These are phyloP conservation scores for Trichosanthes cucumerina DNA, from an alignment of 306 rosid genomes.

Conservation along the genomic window DNA sequence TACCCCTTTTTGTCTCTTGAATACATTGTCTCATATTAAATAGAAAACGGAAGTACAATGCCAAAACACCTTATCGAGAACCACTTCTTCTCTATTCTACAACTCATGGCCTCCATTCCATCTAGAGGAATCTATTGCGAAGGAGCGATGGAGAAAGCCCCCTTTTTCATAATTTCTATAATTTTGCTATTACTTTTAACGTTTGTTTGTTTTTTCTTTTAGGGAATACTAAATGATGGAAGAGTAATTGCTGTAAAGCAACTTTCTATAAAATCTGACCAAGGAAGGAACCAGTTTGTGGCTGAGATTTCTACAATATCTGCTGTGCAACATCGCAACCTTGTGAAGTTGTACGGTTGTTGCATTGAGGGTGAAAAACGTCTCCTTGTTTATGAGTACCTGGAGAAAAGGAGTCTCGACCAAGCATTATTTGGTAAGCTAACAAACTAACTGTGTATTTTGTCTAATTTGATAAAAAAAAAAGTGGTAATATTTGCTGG, in stretches of 20 bases:
- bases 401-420: constrained; percentile 24
- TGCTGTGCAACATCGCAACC: constrained; percentile 19
- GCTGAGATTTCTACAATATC: constrained; percentile 25
- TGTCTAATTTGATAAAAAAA: neutral
- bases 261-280: constrained; percentile 21
- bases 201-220: neutral
- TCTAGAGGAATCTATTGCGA: too few species aligned
- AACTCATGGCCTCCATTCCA: too few species aligned
- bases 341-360: constrained; percentile 28
- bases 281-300: constrained; percentile 21
- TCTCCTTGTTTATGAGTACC: constrained; percentile 26
- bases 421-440: constrained; percentile 20
- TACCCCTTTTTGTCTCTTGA: too few species aligned
- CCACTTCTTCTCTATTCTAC: too few species aligned
- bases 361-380: constrained; percentile 17
- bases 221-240: constrained; percentile 28
- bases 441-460: neutral
- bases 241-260: constrained; percentile 25
- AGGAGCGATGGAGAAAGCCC: too few species aligned
- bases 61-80: too few species aligned
- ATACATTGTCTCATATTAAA: too few species aligned
- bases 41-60: too few species aligned
- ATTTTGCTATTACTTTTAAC: too few species aligned
- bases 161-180: too few species aligned
- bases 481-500: neutral